Conservation (phyloP, 148 eudicot genomes). For the Nepenthes mirabilis region DNA sequence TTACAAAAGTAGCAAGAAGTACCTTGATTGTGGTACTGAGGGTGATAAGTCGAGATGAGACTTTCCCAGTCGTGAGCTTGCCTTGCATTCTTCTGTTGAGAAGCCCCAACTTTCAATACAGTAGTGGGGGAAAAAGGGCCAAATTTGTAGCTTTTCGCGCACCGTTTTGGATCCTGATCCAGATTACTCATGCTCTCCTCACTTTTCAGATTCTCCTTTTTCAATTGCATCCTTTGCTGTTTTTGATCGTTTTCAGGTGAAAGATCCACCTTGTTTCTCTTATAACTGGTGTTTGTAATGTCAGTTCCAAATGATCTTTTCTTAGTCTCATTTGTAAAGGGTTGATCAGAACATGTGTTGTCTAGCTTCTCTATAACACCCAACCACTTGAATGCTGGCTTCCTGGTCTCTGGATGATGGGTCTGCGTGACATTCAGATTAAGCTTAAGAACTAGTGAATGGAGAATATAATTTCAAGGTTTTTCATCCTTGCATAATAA, state of each 20-base stretch:
- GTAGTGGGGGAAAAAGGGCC: constrained; percentile 76
- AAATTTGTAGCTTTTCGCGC: constrained; percentile 31
- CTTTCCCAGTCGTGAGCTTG: constrained; percentile 45
- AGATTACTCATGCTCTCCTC: neutral
- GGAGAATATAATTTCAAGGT: neutral
- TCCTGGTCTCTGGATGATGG: constrained; percentile 65
- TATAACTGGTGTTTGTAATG: constrained; percentile 37
- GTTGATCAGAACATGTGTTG: constrained; percentile 9
- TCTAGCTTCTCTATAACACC: constrained; percentile 32
- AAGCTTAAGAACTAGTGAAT: neutral
- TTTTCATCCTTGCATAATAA: neutral
- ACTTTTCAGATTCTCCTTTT: neutral
- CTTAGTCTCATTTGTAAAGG: constrained; percentile 30
- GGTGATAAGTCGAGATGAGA: constrained; percentile 3
- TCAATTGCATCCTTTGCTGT: neutral
- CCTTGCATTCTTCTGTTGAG: constrained; percentile 22
- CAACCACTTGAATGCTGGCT: constrained; percentile 86
- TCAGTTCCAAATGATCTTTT: constrained; percentile 75
- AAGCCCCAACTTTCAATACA: constrained; percentile 14
- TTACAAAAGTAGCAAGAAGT: constrained; percentile 1
- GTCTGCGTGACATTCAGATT: constrained; percentile 32
- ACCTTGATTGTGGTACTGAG: constrained; percentile 69
- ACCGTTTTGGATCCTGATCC: neutral
- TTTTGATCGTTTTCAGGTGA: constrained; percentile 12
- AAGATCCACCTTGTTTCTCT: constrained; percentile 37